Evolutionary conservation across 2,329 filamentous ascomycete genomes (phyloP), one percentile per base, ranked within the genome.

Genomic region (Talaromyces sp.): DNA sequence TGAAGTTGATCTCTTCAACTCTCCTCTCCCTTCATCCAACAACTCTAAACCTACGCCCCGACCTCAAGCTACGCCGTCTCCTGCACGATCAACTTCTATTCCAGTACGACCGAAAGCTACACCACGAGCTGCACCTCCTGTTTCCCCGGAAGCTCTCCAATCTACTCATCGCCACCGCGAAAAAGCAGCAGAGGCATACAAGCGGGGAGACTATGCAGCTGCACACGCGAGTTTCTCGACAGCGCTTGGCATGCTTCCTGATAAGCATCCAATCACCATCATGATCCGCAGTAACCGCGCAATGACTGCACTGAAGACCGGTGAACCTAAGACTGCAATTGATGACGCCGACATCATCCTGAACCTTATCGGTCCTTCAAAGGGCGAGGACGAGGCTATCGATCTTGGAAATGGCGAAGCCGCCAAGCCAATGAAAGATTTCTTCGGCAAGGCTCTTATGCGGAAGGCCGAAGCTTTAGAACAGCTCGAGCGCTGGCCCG

Each of bases 401-500:
- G 81, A 87, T 17, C 78, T 96, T 0, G 81, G 79, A 20, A 81
- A 79, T 19, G 79, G 80, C n/a, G 82, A 86, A 30, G 81, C 87
- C 51, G 77, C 78, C 17, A 94, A 95, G 61, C 88, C 93, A 43
- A 96, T 99, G 90, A 88, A 85, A 58, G 92, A 96, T 16, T 89
- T 96, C 57, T 97, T 89, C 67, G 92, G 91, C 48, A 99, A 97
- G 72, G 93, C 93, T 0, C 77, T 97, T 27, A 93, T 90, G 75
- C 88, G 94, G 49, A 97, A 97, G 77, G 94, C 94, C 1, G 94
- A 99, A 74, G 94, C 91, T 1, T 80, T 97, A 7, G 94, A 99
- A 72, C 89, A 96, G 68, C 88, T 99, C 80, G 94, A 99, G 75
- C 90, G 88, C 69, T 99, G 93, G 93, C 75, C 77, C 2, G 93